A percentile compares a stretch with the other conserved stretches of the same genome.
Conservation (phyloP, 768 basidiomycete species). For the Holtermannia corniformis region DNA sequence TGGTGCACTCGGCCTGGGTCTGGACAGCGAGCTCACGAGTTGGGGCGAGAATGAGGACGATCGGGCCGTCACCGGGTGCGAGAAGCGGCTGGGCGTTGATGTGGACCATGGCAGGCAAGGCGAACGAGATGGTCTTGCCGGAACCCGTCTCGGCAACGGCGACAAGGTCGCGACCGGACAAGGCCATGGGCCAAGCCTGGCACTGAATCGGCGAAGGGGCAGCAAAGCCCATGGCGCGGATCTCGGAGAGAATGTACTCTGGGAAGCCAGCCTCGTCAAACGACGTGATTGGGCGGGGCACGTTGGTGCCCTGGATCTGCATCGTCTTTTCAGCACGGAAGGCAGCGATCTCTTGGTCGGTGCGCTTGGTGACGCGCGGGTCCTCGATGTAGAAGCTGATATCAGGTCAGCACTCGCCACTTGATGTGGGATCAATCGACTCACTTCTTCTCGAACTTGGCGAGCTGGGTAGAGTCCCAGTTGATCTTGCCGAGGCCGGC, state of each 20-base stretch:
- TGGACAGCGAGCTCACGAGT: conserved; percentile 98
- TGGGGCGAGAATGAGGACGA: conserved; percentile 90
- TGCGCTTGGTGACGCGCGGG: conserved; percentile 63
- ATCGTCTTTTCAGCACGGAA: conserved; percentile 79
- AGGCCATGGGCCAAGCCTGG: conserved; percentile 98
- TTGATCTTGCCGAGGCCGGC: conserved; percentile 72
- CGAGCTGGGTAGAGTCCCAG: conserved; percentile 64
- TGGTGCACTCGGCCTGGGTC: conserved; percentile 96
- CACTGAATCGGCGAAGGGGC: conserved; percentile 92
- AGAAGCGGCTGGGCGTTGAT: conserved; percentile 98
- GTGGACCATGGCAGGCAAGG: conserved; percentile 97
- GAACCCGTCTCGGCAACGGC: conserved; percentile 98
- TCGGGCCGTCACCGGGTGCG: conserved; percentile 89
- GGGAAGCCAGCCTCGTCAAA: conserved; percentile 97
- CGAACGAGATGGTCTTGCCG: conserved; percentile 97
- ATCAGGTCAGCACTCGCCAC: neutral
- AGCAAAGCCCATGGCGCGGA: conserved; percentile 85
- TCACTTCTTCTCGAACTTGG: conserved; percentile 92
- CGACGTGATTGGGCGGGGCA: conserved; percentile 78
- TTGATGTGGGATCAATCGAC: conserved; percentile 1
- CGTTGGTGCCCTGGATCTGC: conserved; percentile 75
- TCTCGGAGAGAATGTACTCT: conserved; percentile 87
- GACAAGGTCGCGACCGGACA: conserved; percentile 76
- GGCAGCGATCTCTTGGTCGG: conserved; percentile 78
- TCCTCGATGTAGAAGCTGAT: conserved; percentile 55